These are phyloP conservation scores for California macrophylla DNA, from an alignment of 441 rosid species.

Conservation along the genomic window DNA sequence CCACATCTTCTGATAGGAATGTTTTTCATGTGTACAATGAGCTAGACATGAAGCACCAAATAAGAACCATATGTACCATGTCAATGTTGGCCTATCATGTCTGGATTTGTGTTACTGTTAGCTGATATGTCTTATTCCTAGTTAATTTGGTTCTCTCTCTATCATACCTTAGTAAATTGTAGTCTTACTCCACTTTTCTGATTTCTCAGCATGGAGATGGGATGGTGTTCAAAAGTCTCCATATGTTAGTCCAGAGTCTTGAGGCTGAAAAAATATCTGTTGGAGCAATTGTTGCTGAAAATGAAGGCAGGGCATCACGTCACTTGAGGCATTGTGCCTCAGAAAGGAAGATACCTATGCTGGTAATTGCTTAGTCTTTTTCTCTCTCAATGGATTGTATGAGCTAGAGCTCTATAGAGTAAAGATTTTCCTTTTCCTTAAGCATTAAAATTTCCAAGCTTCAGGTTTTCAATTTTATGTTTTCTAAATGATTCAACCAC, in stretches of 20 bases:
- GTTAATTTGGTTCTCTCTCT: not conserved
- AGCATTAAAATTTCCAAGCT: not conserved
- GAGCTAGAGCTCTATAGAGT: not conserved
- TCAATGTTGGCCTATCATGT: not conserved
- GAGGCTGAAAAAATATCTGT: constrained; percentile 31
- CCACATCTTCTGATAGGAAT: not conserved
- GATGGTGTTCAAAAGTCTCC: constrained; percentile 42
- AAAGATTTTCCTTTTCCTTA: not conserved
- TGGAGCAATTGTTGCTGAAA: constrained; percentile 42
- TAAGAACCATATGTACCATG: not conserved
- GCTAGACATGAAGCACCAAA: not conserved
- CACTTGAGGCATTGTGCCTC: constrained; percentile 52
- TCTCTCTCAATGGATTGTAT: not conserved
- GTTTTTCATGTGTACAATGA: not conserved
- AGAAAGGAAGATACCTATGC: constrained; percentile 45
- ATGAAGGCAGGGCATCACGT: constrained; percentile 36
- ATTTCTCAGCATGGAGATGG: constrained; percentile 54
- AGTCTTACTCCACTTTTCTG: not conserved
- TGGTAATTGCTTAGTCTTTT: constrained; percentile 29
- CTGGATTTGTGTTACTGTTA: not conserved
- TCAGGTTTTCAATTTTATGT: not conserved
- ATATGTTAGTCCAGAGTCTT: constrained; percentile 32
- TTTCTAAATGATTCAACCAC: not conserved
- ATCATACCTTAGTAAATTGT: not conserved
- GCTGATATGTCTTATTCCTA: not conserved